Evolutionary conservation across 257 asterid species (phyloP), one percentile per base, ranked within the genome.

Genomic region (Capsicum baccatum): DNA sequence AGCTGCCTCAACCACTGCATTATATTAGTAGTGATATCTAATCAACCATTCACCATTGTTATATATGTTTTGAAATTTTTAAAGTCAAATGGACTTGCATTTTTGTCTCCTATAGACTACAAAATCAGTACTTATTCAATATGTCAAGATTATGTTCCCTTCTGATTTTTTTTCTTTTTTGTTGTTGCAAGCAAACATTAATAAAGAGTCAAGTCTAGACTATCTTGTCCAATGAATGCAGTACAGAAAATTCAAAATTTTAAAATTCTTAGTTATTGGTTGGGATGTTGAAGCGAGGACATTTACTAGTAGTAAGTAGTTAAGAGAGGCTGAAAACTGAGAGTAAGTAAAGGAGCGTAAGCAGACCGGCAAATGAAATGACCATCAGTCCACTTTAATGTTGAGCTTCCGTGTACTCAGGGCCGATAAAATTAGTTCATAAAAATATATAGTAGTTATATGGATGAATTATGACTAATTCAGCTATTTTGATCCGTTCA

Each of bases 81-180:
- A 3, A 0, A 76, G 4, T 13, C 8, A 44, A 52, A 52, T 26
- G 33, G 33, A 26, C 33, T 26, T 26, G 14, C 80, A 11, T 73
- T 42, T 48, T 73, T 19, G 60, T 48, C 80, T 12, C 1, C 80
- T 48, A 50, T 48, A 48, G 19, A 73, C 48, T 50, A 52, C 63
- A 26, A 50, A 76, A 21, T 3, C 2, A 52, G 48, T 21, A 12
- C 55, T 42, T 42, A 69, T 13, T 67, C 16, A 68, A 15, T 76
- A 26, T 52, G 81, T 76, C 13, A 76, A 76, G 81, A 52, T 76
- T 76, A 52, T 21, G 81, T 26, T 52, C 48, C 81, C 63, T 76
- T 13, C 19, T 52, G 0, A 76, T 76, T 68, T 4, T 37, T 12
- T 68, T 15, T 35, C 37, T 37, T 13, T 26, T 26, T 0, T 26